phyloP scores from a whole-genome alignment of 306 rosid species.

The Pterocarpus santalinus region DNA sequence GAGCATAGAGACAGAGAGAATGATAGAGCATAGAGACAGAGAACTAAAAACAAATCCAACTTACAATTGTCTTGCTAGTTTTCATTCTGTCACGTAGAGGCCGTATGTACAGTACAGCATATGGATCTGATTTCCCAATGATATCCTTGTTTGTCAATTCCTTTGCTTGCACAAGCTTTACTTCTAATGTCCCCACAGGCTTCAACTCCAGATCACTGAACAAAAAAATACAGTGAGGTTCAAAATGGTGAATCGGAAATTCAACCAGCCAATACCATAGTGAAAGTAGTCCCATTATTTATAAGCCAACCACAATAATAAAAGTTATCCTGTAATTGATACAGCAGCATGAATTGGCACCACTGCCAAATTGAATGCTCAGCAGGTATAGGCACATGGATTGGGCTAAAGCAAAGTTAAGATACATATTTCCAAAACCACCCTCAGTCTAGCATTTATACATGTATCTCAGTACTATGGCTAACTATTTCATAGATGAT shows the following conservation, averaged over 20 bases:
- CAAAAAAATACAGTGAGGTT: slow-evolving; percentile 45
- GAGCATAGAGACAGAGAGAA: background rate
- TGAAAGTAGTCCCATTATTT: slow-evolving; percentile 24
- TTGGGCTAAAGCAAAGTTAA: slow-evolving; percentile 26
- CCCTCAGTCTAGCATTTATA: slow-evolving; percentile 22
- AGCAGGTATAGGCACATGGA: slow-evolving; percentile 7
- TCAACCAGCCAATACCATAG: slow-evolving; percentile 45
- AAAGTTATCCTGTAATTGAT: slow-evolving; percentile 11
- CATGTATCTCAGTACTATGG: background rate
- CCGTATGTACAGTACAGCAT: slow-evolving; percentile 75
- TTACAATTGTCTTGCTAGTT: slow-evolving; percentile 91
- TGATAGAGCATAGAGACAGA: background rate
- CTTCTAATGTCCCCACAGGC: slow-evolving; percentile 91
- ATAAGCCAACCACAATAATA: slow-evolving; percentile 14
- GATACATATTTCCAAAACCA: slow-evolving; percentile 5
- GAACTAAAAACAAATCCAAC: slow-evolving; percentile 35
- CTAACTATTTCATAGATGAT: slow-evolving; percentile 28
- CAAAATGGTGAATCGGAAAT: slow-evolving; percentile 29
- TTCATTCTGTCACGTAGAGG: slow-evolving; percentile 86
- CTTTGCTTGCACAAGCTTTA: slow-evolving; percentile 98
- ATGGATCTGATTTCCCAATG: slow-evolving; percentile 96
- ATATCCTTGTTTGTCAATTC: slow-evolving; percentile 91
- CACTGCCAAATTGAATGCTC: slow-evolving; percentile 12
- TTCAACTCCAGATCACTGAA: slow-evolving; percentile 93
- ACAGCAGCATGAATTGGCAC: slow-evolving; percentile 13